A percentile compares a stretch with the other conserved stretches of the same genome.
Conservation (phyloP, 257 asterid species). For the Solanum corneliomulleri region DNA sequence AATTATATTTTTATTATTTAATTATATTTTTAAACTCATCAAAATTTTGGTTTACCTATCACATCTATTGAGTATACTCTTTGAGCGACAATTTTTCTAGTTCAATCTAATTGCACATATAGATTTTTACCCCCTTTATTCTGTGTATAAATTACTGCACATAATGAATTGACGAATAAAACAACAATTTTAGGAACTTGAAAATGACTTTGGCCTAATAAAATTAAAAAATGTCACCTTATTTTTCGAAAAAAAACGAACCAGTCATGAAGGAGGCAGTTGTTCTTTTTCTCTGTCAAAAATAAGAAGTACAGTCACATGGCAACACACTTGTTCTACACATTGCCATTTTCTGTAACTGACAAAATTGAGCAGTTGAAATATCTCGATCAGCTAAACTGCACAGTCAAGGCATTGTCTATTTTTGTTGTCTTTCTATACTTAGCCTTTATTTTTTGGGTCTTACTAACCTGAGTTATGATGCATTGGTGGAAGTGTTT, state of each 20-base stretch:
- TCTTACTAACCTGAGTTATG: too few species aligned
- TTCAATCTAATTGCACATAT: not conserved
- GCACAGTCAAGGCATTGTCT: not conserved
- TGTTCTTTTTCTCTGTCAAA: not conserved
- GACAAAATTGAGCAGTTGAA: not conserved
- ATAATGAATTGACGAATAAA: not conserved
- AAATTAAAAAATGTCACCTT: not conserved
- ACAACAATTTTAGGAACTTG: not conserved
- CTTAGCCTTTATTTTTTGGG: not conserved
- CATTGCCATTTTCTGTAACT: not conserved
- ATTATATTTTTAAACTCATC: too few species aligned
- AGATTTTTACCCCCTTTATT: not conserved
- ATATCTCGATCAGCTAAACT: not conserved
- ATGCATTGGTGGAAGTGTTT: accelerated
- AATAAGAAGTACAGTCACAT: not conserved
- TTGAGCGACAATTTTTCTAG: not conserved
- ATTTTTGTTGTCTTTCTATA: not conserved
- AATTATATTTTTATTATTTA: too few species aligned
- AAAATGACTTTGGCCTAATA: not conserved
- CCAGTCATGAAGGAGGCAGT: not conserved
- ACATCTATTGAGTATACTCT: not conserved
- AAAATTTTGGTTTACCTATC: not conserved
- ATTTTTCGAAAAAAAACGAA: not conserved
- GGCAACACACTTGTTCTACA: not conserved
- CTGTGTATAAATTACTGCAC: not conserved